Percentiles rank a stretch among this genome's conserved stretches.
Conservation (phyloP, 306 rosid species). For the Canavalia ensiformis region DNA sequence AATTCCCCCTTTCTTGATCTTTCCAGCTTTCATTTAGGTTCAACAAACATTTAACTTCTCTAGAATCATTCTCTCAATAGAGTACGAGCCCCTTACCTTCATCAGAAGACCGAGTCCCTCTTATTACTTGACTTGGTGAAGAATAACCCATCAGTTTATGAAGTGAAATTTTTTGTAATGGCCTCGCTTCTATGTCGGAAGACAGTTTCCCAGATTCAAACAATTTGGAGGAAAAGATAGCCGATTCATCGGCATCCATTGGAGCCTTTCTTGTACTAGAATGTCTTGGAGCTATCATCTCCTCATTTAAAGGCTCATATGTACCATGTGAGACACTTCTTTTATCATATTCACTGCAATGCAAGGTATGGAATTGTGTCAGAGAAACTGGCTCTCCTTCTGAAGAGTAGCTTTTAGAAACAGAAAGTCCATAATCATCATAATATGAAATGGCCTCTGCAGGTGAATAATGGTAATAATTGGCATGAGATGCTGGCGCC, state of each 20-base stretch:
- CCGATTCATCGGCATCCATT: conserved; percentile 43
- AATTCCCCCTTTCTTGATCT: conserved; percentile 12
- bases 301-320: conserved; percentile 41
- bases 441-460: conserved; percentile 67
- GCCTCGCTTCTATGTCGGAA: conserved; percentile 52
- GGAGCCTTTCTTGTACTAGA: conserved; percentile 45
- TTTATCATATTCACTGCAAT: conserved; percentile 44
- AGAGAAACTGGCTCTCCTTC: conserved; percentile 60
- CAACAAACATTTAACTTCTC: conserved; percentile 15
- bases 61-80: conserved; percentile 41
- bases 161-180: conserved; percentile 61
- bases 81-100: conserved; percentile 45
- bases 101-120: conserved; percentile 52
- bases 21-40: conserved; percentile 10
- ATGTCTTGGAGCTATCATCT: conserved; percentile 50
- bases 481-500: conserved; percentile 54
- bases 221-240: conserved; percentile 48
- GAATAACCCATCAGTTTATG: conserved; percentile 85
- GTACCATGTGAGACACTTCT: conserved; percentile 43
- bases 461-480: conserved; percentile 42
- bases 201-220: conserved; percentile 49
- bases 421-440: conserved; percentile 64
- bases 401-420: conserved; percentile 67
- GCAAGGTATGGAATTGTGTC: conserved; percentile 49
- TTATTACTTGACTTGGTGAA: conserved; percentile 75